Evolutionary conservation across 2,329 filamentous ascomycete genomes (phyloP).

Genomic region (Fragosphaeria purpurea): DNA sequence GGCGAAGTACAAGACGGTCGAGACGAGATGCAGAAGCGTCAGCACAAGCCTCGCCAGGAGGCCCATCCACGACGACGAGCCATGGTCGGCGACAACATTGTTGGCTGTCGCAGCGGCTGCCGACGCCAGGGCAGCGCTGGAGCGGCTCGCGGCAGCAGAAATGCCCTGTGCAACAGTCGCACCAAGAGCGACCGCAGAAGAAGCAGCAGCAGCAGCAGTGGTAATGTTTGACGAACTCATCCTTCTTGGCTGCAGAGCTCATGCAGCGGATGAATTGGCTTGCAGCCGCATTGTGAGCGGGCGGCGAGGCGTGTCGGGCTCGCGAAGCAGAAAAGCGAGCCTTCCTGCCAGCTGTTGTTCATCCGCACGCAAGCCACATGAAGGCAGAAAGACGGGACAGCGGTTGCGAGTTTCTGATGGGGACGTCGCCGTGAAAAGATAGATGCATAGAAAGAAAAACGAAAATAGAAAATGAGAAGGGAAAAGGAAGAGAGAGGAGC

Average conservation of each 20-base stretch:
- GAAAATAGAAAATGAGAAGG: neutral
- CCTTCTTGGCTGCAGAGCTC: conserved; percentile 11
- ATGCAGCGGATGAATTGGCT: conserved; percentile 4
- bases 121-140: conserved; percentile 24
- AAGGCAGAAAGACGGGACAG: no score
- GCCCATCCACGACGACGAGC: conserved; percentile 46
- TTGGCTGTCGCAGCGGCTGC: conserved; percentile 26
- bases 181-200: conserved; percentile 9
- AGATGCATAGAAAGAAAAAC: neutral
- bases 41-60: conserved; percentile 46
- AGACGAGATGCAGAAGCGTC: conserved; percentile 43
- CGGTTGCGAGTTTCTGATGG: no score
- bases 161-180: conserved; percentile 18
- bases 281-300: conserved; percentile 7
- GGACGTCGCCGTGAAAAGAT: neutral
- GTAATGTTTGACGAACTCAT: conserved; percentile 7
- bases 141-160: conserved; percentile 7
- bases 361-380: neutral
- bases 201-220: conserved; percentile 8
- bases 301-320: neutral
- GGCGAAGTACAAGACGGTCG: conserved; percentile 61
- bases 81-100: conserved; percentile 26
- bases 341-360: no score
- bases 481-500: neutral
- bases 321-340: neutral